Evolutionary conservation across 805 yeast species (phyloP), one percentile per base, ranked within the genome.

Genomic region (Suhomyces sp.): DNA sequence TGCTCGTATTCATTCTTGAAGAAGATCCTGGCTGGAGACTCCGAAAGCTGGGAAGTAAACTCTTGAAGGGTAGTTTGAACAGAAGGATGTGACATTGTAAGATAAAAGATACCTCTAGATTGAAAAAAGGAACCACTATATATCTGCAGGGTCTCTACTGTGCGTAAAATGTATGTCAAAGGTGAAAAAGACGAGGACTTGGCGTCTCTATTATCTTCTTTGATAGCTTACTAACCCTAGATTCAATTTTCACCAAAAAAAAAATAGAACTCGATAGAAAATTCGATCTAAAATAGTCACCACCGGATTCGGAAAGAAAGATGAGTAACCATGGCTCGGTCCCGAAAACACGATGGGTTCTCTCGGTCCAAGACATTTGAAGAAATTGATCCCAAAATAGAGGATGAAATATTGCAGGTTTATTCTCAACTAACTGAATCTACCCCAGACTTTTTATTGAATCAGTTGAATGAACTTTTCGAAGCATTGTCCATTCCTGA

Each of bases 381-480:
- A 10, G 36, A 28, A 3, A 36, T 56, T 5, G 33, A 46, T 6
- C 44, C 52, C 0, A 45, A 44, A 2, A 48, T 51, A 14, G 70
- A 64, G 36, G 64, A 58, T 14, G 70, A 68, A 41, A 54, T 67
- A 6, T 45, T 68, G 9, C 63, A 56, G 19, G 53, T 43, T 1
- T 68, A 64, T 40, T 45, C 60, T 4, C 40, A 33, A 5, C 25
- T 59, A 5, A 43, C 58, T 1, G 53, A 38, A 10, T 50, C 42
- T 1, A 44, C 43, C 6, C 46, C 49, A 8, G 73, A 67, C 32
- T 45, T 67, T 11, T 40, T 44, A 15, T 48, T 68, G 10, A 28
- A 36, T 14, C 53, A 55, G 16, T 31, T 68, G 4, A 54, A 58
- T 1, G 46, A 35, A 4, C 28, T 65, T 17, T 55, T 65, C 22